Conservation (phyloP, 2,329 filamentous ascomycete species). For the Dactylellina parvicollis region DNA sequence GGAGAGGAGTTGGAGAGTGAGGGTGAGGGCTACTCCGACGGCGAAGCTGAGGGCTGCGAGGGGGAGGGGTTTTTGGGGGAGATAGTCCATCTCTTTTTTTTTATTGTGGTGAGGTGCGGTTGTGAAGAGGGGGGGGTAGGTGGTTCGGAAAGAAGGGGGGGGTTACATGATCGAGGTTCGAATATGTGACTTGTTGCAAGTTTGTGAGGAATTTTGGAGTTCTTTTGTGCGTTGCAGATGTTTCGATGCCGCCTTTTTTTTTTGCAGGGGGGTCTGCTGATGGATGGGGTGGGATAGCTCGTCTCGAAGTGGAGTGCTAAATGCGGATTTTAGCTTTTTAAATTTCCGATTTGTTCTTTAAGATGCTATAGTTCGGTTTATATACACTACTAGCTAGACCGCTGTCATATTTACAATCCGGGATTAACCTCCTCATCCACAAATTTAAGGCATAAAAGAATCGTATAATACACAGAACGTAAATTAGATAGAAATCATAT, state of each 20-base stretch:
- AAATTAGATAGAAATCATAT: not conserved
- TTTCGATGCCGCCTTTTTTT: no score
- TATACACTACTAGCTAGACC: not conserved
- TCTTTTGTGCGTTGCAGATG: not conserved
- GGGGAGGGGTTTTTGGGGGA: conserved; percentile 18
- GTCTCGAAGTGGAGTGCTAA: no score
- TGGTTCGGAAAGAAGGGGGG: not conserved
- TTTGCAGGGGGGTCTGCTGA: no score
- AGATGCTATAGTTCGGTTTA: no score
- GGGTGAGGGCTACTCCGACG: conserved; percentile 27
- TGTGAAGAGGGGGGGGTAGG: not conserved
- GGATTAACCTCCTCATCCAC: no score
- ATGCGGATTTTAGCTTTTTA: no score
- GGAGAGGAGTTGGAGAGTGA: conserved; percentile 33
- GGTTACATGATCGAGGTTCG: not conserved
- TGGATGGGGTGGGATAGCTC: no score
- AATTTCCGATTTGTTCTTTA: no score
- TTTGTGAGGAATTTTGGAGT: conserved; percentile 16
- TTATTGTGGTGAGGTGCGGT: no score
- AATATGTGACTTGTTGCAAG: not conserved
- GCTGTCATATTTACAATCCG: no score
- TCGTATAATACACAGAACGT: not conserved
- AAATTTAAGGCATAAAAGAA: not conserved
- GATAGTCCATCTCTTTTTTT: conserved; percentile 10
- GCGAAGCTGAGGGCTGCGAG: conserved; percentile 32